phyloP scores from a whole-genome alignment of 768 basidiomycete genomes.

The Trichaptum fuscoviolaceum region DNA sequence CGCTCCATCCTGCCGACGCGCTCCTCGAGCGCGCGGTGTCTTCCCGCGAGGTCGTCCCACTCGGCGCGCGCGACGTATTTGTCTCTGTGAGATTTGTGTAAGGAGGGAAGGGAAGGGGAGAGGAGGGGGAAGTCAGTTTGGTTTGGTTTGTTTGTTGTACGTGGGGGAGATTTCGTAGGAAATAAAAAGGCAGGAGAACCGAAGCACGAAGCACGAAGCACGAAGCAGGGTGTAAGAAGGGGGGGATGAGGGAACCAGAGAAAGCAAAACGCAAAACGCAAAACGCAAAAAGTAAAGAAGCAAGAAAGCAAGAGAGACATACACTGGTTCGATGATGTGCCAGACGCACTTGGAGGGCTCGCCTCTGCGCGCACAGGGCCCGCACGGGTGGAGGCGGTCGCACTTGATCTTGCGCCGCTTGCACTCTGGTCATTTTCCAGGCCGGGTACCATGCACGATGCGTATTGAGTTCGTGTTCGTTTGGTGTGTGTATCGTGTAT shows the following conservation, averaged over 20 bases:
- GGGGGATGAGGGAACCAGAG: too few relatives aligned
- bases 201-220: too few relatives aligned
- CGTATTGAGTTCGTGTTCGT: too few relatives aligned
- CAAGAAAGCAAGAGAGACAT: not conserved
- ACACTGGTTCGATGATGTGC: constrained; percentile 17
- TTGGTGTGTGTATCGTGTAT: too few relatives aligned
- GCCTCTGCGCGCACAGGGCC: constrained; percentile 18
- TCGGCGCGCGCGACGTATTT: constrained; percentile 16
- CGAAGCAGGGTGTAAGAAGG: too few relatives aligned
- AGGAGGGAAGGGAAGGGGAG: not conserved
- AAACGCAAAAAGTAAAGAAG: too few relatives aligned
- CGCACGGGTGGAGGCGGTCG: constrained; percentile 21
- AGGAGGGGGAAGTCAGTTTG: not conserved
- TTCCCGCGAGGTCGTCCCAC: constrained; percentile 4
- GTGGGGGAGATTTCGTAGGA: too few relatives aligned
- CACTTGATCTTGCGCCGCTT: constrained; percentile 24
- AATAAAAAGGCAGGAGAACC: too few relatives aligned
- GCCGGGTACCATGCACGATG: too few relatives aligned
- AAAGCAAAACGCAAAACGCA: too few relatives aligned
- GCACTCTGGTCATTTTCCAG: too few relatives aligned
- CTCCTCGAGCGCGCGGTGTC: not conserved
- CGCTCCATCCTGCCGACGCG: not conserved
- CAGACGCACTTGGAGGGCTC: constrained; percentile 20
- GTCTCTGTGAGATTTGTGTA: constrained; percentile 10
- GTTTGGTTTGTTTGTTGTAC: too few relatives aligned